Evolutionary conservation across 225 moss, liverwort and hornwort genomes (phyloP).

Genomic region (Marchantia polymorpha): DNA sequence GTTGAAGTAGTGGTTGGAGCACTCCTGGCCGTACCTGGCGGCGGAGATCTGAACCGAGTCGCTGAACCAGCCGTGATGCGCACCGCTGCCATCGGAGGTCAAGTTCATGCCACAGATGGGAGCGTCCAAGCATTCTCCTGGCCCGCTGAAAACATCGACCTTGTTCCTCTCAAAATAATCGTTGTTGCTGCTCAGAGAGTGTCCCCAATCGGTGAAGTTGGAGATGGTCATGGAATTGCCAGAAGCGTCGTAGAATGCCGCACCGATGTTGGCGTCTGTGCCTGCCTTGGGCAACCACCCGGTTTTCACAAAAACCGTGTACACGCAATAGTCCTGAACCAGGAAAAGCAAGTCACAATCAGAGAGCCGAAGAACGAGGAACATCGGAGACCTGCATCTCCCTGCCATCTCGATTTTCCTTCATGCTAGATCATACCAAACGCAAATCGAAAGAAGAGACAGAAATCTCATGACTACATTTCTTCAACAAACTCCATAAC

Average conservation of each 20-base stretch:
- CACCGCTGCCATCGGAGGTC: conserved; percentile 20
- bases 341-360: background rate
- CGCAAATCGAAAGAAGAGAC: background rate
- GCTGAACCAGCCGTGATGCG: conserved; percentile 20
- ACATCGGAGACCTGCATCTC: background rate
- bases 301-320: conserved; percentile 19
- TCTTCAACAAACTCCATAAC: background rate
- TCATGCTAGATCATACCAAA: background rate
- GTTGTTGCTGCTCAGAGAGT: background rate
- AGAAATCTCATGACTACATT: background rate
- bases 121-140: conserved; percentile 2
- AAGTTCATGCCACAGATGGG: conserved; percentile 21
- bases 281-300: conserved; percentile 20
- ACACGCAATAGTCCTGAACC: conserved; percentile 23
- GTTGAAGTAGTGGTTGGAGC: conserved; percentile 14
- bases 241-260: conserved; percentile 2
- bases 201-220: conserved; percentile 21
- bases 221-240: background rate
- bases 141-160: conserved; percentile 13
- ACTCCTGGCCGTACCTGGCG: background rate
- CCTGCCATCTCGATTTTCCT: background rate
- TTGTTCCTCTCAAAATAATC: conserved; percentile 15
- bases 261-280: conserved; percentile 14
- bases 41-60: conserved; percentile 11
- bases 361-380: background rate